These are phyloP conservation scores for Mycocentrospora acerina DNA, from an alignment of 2,329 filamentous ascomycete genomes.

Conservation along the genomic window DNA sequence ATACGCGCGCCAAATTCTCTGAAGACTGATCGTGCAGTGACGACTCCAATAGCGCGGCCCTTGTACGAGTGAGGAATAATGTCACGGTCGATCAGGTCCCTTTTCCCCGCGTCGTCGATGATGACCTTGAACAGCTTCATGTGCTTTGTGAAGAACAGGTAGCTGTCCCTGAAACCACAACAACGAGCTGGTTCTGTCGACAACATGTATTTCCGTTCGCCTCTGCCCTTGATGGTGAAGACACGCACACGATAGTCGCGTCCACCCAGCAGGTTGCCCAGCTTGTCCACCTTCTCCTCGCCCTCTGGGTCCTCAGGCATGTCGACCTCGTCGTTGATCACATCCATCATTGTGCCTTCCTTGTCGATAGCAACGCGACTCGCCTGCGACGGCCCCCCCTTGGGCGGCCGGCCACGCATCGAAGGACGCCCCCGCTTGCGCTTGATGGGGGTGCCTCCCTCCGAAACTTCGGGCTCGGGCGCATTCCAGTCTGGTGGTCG, in stretches of 20 bases:
- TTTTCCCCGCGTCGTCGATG: slow-evolving; percentile 95
- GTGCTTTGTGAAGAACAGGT: slow-evolving; percentile 98
- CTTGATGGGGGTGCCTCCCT: slow-evolving; percentile 52
- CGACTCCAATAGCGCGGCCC: slow-evolving; percentile 92
- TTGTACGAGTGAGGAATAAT: slow-evolving; percentile 99
- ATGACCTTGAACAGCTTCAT: slow-evolving; percentile 97
- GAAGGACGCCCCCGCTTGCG: slow-evolving; percentile 53
- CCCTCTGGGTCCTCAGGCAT: slow-evolving; percentile 85
- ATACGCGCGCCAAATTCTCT: slow-evolving; percentile 95
- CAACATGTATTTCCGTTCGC: slow-evolving; percentile 91
- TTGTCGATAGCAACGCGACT: slow-evolving; percentile 88
- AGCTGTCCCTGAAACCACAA: slow-evolving; percentile 95
- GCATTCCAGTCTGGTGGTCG: slow-evolving; percentile 73
- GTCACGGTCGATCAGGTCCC: slow-evolving; percentile 90
- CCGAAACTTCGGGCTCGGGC: slow-evolving; percentile 51
- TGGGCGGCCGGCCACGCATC: slow-evolving; percentile 71
- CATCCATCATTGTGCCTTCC: slow-evolving; percentile 87
- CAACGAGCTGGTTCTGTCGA: slow-evolving; percentile 96
- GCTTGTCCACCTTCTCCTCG: slow-evolving; percentile 89
- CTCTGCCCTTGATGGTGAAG: slow-evolving; percentile 84
- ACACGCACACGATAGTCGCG: slow-evolving; percentile 94
- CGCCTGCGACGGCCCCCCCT: slow-evolving; percentile 71
- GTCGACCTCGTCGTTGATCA: slow-evolving; percentile 87
- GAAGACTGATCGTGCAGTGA: slow-evolving; percentile 94
- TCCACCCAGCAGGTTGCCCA: slow-evolving; percentile 77